Percentiles rank a stretch among this genome's conserved stretches.
Conservation (phyloP, 116 monocot species). For the Phalaenopsis hybrid region DNA sequence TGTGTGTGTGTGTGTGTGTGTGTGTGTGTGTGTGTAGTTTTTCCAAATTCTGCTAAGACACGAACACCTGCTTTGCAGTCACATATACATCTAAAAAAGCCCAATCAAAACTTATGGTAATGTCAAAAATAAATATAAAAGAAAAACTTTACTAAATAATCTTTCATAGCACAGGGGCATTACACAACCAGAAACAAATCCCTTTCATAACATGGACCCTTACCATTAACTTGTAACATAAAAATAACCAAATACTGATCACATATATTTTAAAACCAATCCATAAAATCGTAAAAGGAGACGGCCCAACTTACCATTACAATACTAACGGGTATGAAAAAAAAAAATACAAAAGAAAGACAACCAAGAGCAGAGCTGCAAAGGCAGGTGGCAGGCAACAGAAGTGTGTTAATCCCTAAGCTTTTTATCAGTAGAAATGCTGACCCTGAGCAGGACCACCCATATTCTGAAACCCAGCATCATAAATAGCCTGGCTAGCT, state of each 20-base stretch:
- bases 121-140: no score
- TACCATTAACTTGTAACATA: no score
- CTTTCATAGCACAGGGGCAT: no score
- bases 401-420: neutral
- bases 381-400: neutral
- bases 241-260: neutral
- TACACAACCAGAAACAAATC: no score
- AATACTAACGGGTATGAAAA: neutral
- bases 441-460: conserved; percentile 45
- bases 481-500: conserved; percentile 78
- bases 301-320: neutral
- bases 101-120: no score
- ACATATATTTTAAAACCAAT: neutral
- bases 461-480: conserved; percentile 61
- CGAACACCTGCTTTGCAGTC: no score
- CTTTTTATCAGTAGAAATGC: conserved; percentile 61
- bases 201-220: no score
- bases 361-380: neutral
- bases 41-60: no score
- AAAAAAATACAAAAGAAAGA: neutral
- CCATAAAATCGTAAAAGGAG: neutral
- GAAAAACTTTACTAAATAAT: no score
- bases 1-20: no score
- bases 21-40: no score
- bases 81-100: no score